Evolutionary conservation across 2,329 filamentous ascomycete species (phyloP), one percentile per base, ranked within the genome.

Genomic region (Colletotrichum lini): DNA sequence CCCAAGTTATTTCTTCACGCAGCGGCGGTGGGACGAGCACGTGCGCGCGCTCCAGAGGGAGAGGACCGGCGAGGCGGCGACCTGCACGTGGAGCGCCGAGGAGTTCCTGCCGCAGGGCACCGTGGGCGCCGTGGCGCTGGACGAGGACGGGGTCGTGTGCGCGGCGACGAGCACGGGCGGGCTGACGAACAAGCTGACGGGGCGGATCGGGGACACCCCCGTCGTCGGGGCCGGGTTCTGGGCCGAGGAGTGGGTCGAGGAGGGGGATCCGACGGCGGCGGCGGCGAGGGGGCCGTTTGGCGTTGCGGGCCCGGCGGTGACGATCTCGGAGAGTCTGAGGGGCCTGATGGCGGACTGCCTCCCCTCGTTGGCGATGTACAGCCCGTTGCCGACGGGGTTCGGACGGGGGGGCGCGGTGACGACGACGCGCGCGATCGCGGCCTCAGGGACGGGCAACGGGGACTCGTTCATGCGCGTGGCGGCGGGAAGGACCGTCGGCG

Each of bases 151-250:
- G 0, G 89, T 92, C 4, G 80, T 97, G 3, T 95, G 93, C 75
- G 85, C 80, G n/a, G 90, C 89, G 0, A 91, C 89, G 3, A 90
- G 87, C 76, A 91, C 89, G 0, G 95, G 95, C 6, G 95, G 95
- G 0, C 79, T 97, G 80, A 98, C 95, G 26, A 98, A 98, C 79
- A 98, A 98, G 83, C 82, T 96, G 65, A 93, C 93, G 0, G 95
- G 94, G 0, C 86, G 95, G 23, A 92, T 97, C 73, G 95, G 95
- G 0, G 95, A 98, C 78, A 98, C 95, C 13, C 94, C 95, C 0
- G 92, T 92, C 0, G 84, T 95, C 0, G 95, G 95, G 0, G 93
- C 94, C 0, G 95, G 95, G 0, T 98, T 95, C 80, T 98, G 94
- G 94, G 94, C 95, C 0, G 95, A 97, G 79, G 89, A 95, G 75